Conservation (phyloP, 768 basidiomycete species). For the Suillus subluteus region DNA sequence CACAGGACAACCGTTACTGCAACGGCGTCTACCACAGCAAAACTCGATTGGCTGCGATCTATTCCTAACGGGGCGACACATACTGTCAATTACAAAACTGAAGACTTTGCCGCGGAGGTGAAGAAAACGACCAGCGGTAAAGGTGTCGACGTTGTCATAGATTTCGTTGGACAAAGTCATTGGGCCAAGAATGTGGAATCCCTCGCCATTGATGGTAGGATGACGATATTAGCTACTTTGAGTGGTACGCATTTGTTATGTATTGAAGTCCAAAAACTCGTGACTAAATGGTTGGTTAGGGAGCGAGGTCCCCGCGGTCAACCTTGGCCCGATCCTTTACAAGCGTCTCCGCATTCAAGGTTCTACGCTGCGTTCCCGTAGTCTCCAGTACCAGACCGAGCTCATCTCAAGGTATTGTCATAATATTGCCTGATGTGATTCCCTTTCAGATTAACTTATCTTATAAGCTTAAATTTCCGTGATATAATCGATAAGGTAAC, state of each 20-base stretch:
- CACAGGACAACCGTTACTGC: conserved; percentile 71
- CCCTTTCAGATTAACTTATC: background rate
- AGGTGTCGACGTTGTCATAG: conserved; percentile 84
- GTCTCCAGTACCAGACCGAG: conserved; percentile 74
- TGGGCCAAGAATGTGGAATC: conserved; percentile 74
- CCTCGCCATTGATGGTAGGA: conserved; percentile 71
- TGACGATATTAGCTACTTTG: conserved; percentile 67
- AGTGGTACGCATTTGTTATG: conserved; percentile 52
- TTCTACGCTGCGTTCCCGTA: conserved; percentile 80
- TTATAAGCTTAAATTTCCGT: conserved; percentile 47
- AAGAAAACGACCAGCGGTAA: conserved; percentile 66
- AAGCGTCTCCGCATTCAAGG: conserved; percentile 91
- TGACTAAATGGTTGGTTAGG: conserved; percentile 39
- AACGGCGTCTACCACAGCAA: conserved; percentile 84
- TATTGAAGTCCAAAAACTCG: conserved; percentile 22
- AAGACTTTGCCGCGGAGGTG: conserved; percentile 77
- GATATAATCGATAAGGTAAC: conserved; percentile 64
- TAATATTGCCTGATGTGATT: background rate
- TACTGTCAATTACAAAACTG: conserved; percentile 81
- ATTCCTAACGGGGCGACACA: conserved; percentile 74
- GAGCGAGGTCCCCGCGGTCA: conserved; percentile 48
- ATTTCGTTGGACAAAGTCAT: conserved; percentile 80
- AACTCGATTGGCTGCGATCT: conserved; percentile 74
- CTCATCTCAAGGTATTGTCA: conserved; percentile 58
- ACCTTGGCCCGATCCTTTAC: conserved; percentile 70